These are phyloP conservation scores for Incumbomyces delicatus DNA, from an alignment of 2,329 filamentous ascomycete genomes.

Conservation along the genomic window DNA sequence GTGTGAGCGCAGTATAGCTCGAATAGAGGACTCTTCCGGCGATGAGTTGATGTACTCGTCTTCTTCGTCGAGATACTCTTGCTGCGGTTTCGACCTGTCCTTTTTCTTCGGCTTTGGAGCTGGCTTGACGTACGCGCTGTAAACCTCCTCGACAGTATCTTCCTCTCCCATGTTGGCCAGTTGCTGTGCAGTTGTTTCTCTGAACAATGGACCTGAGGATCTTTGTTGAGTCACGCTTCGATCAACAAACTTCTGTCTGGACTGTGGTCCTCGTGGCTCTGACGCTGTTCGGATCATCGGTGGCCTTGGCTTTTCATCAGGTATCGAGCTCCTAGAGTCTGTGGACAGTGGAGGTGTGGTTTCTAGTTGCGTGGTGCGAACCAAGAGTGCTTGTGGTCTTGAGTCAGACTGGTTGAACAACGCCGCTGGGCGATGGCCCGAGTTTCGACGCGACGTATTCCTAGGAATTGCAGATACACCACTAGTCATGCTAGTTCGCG, in stretches of 20 bases:
- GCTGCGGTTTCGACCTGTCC: slow-evolving; percentile 39
- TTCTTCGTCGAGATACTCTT: slow-evolving; percentile 64
- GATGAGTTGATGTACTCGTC: slow-evolving; percentile 50
- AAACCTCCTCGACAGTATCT: slow-evolving; percentile 34
- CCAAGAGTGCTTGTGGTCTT: neutral
- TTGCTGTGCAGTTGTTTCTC: slow-evolving; percentile 23
- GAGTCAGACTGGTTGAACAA: neutral
- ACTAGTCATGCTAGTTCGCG: slow-evolving; percentile 2
- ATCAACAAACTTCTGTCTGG: slow-evolving; percentile 14
- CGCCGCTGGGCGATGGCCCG: neutral
- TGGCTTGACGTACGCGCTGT: slow-evolving; percentile 43
- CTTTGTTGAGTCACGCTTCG: slow-evolving; percentile 8
- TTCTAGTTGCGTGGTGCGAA: neutral
- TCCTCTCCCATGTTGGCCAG: slow-evolving; percentile 27
- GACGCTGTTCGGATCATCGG: slow-evolving; percentile 43
- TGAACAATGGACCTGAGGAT: slow-evolving; percentile 22
- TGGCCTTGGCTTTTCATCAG: slow-evolving; percentile 32
- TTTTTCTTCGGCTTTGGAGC: slow-evolving; percentile 43
- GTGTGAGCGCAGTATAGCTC: slow-evolving; percentile 1
- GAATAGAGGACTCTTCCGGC: neutral
- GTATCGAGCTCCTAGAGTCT: slow-evolving; percentile 13
- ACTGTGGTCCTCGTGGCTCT: slow-evolving; percentile 38
- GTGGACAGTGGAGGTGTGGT: slow-evolving; percentile 1
- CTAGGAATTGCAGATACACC: slow-evolving; percentile 23
- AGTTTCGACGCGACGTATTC: slow-evolving; percentile 17